Conservation (phyloP, 192 early-diverging fungal genomes). For the Coemansia sp. region DNA sequence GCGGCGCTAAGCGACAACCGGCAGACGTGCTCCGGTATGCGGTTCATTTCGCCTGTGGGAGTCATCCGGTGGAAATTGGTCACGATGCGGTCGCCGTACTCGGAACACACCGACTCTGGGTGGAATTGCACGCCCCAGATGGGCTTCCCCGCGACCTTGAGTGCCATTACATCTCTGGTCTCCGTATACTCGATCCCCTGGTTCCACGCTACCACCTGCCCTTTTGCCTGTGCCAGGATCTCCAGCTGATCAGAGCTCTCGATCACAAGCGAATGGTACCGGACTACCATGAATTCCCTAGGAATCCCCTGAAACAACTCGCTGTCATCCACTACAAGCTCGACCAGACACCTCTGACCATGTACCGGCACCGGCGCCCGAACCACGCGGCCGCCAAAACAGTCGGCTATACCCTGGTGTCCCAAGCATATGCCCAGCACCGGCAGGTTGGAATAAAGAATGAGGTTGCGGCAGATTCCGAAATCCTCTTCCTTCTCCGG, state of each 20-base stretch:
- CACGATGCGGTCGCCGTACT: conserved; percentile 69
- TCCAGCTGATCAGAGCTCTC: conserved; percentile 39
- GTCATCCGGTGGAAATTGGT: conserved; percentile 63
- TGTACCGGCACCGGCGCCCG: conserved; percentile 76
- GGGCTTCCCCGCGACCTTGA: conserved; percentile 68
- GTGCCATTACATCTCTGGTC: conserved; percentile 70
- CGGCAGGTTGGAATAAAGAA: conserved; percentile 54
- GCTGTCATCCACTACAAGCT: conserved; percentile 7
- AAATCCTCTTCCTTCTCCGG: conserved; percentile 63
- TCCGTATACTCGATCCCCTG: neutral
- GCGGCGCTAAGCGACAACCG: conserved; percentile 20
- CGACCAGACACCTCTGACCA: conserved; percentile 69
- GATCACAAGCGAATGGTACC: conserved; percentile 90
- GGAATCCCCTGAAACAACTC: conserved; percentile 64
- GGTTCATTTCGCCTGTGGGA: neutral
- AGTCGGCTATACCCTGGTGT: conserved; percentile 81
- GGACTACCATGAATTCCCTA: conserved; percentile 69
- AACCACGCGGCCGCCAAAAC: conserved; percentile 66
- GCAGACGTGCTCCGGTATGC: conserved; percentile 10
- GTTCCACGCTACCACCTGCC: conserved; percentile 17
- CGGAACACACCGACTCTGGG: conserved; percentile 91
- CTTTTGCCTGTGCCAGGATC: conserved; percentile 29
- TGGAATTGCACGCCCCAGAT: conserved; percentile 95
- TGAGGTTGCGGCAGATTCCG: conserved; percentile 35
- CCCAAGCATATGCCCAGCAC: conserved; percentile 93